A percentile compares a stretch with the other conserved stretches of the same genome.
phyloP scores from a whole-genome alignment of 1,139 yeast species.

The Pichia sp. region DNA sequence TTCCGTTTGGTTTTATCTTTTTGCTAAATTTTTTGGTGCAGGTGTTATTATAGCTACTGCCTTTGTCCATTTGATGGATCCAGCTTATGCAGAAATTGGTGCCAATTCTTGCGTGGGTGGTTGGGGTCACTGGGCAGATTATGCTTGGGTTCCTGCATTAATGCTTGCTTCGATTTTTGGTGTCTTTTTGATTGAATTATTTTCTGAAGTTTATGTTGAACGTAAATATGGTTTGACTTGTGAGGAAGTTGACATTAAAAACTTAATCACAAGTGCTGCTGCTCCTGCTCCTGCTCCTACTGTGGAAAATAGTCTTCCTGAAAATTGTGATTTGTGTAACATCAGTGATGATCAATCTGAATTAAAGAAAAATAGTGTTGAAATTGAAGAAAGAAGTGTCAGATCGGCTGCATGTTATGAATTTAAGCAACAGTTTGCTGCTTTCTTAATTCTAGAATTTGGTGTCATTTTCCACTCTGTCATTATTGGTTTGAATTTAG shows the following conservation, averaged over 20 bases:
- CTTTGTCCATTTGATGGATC: conserved; percentile 74
- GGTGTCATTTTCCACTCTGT: conserved; percentile 54
- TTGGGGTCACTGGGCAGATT: conserved; percentile 33
- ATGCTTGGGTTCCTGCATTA: conserved; percentile 35
- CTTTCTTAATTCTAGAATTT: conserved; percentile 43
- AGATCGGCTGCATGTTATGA: conserved; percentile 38
- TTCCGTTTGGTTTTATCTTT: conserved; percentile 59
- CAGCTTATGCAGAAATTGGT: conserved; percentile 56
- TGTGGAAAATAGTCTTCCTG: not conserved
- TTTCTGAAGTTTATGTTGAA: conserved; percentile 27
- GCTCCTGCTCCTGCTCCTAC: too few species aligned
- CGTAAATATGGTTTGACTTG: conserved; percentile 22
- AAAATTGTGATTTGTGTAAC: not conserved
- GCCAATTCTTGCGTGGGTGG: conserved; percentile 43
- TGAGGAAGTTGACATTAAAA: conserved; percentile 16
- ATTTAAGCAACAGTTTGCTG: conserved; percentile 21
- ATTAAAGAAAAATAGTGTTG: conserved; percentile 3
- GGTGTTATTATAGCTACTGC: conserved; percentile 92
- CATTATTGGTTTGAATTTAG: conserved; percentile 47
- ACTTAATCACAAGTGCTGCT: conserved; percentile 5
- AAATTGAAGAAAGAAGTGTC: conserved; percentile 31
- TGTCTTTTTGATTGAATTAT: conserved; percentile 27
- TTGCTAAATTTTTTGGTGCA: conserved; percentile 81
- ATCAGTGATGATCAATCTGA: conserved; percentile 6
- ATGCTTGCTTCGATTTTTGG: conserved; percentile 22